Evolutionary conservation across 257 asterid genomes (phyloP).

Genomic region (Cruciata laevipes): DNA sequence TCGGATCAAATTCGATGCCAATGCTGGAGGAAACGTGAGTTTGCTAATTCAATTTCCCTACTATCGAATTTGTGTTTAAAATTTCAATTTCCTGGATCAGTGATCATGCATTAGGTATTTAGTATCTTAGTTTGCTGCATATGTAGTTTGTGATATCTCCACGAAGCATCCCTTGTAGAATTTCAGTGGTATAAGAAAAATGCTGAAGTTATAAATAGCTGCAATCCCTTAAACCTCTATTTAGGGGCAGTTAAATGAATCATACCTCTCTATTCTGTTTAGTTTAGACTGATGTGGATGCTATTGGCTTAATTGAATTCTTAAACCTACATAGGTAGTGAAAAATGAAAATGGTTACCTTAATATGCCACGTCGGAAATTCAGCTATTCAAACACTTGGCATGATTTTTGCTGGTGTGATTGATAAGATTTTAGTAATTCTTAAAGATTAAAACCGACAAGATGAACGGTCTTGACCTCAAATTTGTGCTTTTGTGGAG

Average conservation of each 20-base stretch:
- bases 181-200: not conserved
- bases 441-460: not conserved
- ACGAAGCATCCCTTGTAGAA: not conserved
- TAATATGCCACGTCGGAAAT: not conserved
- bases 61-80: not conserved
- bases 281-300: not conserved
- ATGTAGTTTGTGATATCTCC: not conserved
- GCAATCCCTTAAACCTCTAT: not conserved
- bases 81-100: not conserved
- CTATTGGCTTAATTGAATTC: not conserved
- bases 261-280: not conserved
- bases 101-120: constrained; percentile 8
- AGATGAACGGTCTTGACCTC: not conserved
- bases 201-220: not conserved
- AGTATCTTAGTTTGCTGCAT: constrained; percentile 9
- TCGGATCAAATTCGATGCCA: constrained; percentile 76
- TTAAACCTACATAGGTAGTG: not conserved
- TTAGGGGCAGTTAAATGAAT: not conserved
- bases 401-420: not conserved
- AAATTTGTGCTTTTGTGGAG: not conserved
- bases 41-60: constrained; percentile 12
- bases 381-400: not conserved
- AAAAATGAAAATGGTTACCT: not conserved
- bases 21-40: constrained; percentile 85
- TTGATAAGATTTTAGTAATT: not conserved